phyloP scores from a whole-genome alignment of 768 basidiomycete species.

The Porphyrellus cyaneotinctus region DNA sequence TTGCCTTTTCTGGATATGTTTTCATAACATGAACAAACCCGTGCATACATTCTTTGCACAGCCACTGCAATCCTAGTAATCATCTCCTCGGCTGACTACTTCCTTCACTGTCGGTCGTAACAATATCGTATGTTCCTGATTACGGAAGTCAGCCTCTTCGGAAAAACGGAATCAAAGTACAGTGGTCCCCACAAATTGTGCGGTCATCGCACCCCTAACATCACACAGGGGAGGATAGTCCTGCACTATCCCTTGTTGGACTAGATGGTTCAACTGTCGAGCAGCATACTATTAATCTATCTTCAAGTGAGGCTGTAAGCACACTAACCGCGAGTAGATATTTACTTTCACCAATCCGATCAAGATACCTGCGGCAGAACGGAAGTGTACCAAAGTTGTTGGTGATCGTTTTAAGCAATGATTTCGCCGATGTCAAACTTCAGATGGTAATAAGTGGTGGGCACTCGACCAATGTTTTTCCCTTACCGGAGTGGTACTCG shows the following conservation, averaged over 20 bases:
- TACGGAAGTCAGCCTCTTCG: slow-evolving; percentile 5
- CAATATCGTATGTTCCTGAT: slow-evolving; percentile 80
- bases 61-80: no score
- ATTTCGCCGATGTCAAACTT: slow-evolving; percentile 81
- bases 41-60: neutral
- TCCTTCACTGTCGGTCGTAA: slow-evolving; percentile 83
- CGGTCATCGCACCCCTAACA: slow-evolving; percentile 83
- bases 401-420: slow-evolving; percentile 81
- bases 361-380: slow-evolving; percentile 93
- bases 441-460: neutral
- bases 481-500: slow-evolving; percentile 70
- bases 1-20: slow-evolving; percentile 25
- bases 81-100: slow-evolving; percentile 78
- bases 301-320: neutral
- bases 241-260: slow-evolving; percentile 81
- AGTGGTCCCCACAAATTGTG: slow-evolving; percentile 68
- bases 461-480: neutral
- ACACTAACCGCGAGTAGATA: slow-evolving; percentile 80
- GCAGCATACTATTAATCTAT: neutral
- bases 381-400: slow-evolving; percentile 93
- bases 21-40: neutral
- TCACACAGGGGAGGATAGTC: slow-evolving; percentile 94
- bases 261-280: slow-evolving; percentile 79
- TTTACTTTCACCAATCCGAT: slow-evolving; percentile 87
- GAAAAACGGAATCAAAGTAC: neutral